Conservation (phyloP, 2,329 filamentous ascomycete species). For the Penicillium capsulatum region DNA sequence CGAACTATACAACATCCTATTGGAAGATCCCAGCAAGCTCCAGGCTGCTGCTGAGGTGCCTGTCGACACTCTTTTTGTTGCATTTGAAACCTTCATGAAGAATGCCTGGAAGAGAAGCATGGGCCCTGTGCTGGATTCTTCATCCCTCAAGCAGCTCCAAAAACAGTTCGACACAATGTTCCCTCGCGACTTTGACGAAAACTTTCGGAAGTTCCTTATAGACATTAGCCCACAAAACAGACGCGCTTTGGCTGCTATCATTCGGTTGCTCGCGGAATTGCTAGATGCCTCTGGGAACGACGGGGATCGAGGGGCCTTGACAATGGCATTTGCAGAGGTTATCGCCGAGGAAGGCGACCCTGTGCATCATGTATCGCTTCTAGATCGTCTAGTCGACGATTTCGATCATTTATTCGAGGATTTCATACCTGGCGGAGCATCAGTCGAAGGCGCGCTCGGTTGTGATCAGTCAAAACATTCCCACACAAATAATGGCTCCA, state of each 20-base stretch:
- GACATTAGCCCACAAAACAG: conserved; percentile 58
- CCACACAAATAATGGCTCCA: conserved; percentile 65
- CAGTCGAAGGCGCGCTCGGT: conserved; percentile 37
- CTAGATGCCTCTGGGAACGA: conserved; percentile 88
- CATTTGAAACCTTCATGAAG: conserved; percentile 88
- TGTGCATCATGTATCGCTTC: conserved; percentile 77
- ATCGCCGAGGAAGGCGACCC: conserved; percentile 73
- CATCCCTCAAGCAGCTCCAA: conserved; percentile 71
- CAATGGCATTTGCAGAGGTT: conserved; percentile 82
- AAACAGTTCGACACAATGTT: conserved; percentile 41
- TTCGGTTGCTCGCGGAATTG: conserved; percentile 81
- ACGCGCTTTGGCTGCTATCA: conserved; percentile 75
- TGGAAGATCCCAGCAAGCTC: conserved; percentile 76
- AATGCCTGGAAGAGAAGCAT: conserved; percentile 86
- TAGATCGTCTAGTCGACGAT: conserved; percentile 86
- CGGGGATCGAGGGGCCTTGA: conserved; percentile 81
- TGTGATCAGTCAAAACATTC: conserved; percentile 58
- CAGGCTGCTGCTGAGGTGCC: conserved; percentile 70
- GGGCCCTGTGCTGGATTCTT: conserved; percentile 72
- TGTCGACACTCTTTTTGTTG: conserved; percentile 80
- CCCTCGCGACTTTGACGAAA: conserved; percentile 51
- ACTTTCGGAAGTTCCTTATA: conserved; percentile 51
- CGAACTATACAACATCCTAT: conserved; percentile 81
- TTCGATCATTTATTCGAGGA: conserved; percentile 84
- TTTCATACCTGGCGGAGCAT: conserved; percentile 44